phyloP scores from a whole-genome alignment of 2,329 filamentous ascomycete genomes.

The Lecanicillium sp. region DNA sequence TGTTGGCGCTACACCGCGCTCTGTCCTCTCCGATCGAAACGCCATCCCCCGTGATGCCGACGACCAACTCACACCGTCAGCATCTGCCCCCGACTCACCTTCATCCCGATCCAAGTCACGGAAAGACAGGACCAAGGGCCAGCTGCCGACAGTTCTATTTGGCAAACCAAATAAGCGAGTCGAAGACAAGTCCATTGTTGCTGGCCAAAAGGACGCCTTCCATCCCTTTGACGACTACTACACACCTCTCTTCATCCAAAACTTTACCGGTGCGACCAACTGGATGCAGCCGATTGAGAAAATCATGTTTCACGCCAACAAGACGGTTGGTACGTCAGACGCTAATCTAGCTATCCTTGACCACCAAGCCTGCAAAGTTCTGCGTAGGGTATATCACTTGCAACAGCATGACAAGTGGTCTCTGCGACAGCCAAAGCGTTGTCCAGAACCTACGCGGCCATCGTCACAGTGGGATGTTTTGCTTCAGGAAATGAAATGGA shows the following conservation, averaged over 20 bases:
- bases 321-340: conserved; percentile 81
- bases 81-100: conserved; percentile 36
- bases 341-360: conserved; percentile 77
- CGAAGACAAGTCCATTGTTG: conserved; percentile 37
- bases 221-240: conserved; percentile 55
- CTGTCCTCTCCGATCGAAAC: conserved; percentile 12
- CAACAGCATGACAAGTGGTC: conserved; percentile 93
- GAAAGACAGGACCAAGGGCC: conserved; percentile 53
- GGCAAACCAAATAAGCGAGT: conserved; percentile 52
- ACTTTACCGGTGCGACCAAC: conserved; percentile 43
- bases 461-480: conserved; percentile 79
- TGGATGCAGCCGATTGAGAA: conserved; percentile 60
- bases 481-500: conserved; percentile 91
- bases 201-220: conserved; percentile 30
- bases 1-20: conserved; percentile 47
- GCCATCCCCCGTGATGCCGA: conserved; percentile 25
- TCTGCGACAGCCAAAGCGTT: conserved; percentile 77
- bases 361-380: conserved; percentile 76
- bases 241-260: conserved; percentile 52
- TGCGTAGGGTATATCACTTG: conserved; percentile 80
- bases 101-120: conserved; percentile 29
- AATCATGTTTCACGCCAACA: conserved; percentile 74
- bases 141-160: conserved; percentile 70
- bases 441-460: conserved; percentile 68
- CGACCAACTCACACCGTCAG: conserved; percentile 30